These are phyloP conservation scores for Boletus coccyginus DNA, from an alignment of 768 basidiomycete species.

Conservation along the genomic window DNA sequence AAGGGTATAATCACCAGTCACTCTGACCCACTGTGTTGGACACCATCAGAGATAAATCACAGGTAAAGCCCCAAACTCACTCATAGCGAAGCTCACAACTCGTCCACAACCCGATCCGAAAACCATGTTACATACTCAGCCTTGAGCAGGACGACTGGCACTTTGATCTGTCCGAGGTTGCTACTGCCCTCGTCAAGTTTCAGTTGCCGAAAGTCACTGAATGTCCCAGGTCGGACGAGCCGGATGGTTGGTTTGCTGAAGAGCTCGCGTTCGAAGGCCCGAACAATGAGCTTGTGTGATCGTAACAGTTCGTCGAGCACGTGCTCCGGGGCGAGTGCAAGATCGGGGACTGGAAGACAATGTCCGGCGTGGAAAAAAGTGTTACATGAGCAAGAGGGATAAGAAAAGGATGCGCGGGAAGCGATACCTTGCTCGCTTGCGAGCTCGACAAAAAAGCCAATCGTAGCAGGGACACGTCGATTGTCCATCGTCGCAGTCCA, in stretches of 20 bases:
- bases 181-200: constrained; percentile 11
- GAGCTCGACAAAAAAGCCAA: constrained; percentile 19
- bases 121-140: background rate
- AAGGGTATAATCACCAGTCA: no score
- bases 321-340: background rate
- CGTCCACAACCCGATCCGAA: constrained; percentile 10
- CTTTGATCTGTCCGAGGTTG: constrained; percentile 15
- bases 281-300: background rate
- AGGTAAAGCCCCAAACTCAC: background rate
- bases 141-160: constrained; percentile 22
- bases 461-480: constrained; percentile 1
- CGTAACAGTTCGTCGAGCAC: constrained; percentile 9
- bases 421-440: background rate
- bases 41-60: no score
- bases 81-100: constrained; percentile 1
- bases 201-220: constrained; percentile 18
- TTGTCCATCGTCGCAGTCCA: constrained; percentile 15
- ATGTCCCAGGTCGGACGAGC: constrained; percentile 20
- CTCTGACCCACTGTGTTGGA: background rate
- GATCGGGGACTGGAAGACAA: background rate
- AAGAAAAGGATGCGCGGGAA: background rate
- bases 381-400: background rate
- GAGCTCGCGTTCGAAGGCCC: background rate
- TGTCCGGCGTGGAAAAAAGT: background rate
- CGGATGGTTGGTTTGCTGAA: constrained; percentile 22